A percentile compares a stretch with the other conserved stretches of the same genome.
Evolutionary conservation across 495 filamentous ascomycete genomes (phyloP).

Genomic region (Aspergillus haitiensis): DNA sequence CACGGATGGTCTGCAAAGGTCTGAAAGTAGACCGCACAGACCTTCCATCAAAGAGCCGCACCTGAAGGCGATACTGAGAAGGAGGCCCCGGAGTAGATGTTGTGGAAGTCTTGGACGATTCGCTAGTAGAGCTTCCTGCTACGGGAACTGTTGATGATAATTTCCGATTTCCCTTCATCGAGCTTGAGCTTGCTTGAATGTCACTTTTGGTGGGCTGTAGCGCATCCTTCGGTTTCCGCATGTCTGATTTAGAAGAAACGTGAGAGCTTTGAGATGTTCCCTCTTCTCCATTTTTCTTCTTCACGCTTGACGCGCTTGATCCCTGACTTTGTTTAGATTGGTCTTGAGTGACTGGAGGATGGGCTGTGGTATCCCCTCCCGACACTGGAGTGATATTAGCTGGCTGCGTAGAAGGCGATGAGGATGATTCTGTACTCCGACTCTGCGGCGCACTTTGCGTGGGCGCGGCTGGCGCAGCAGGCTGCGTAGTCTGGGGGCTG

Average conservation of each 20-base stretch:
- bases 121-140: neutral
- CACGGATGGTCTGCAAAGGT: slow-evolving; percentile 59
- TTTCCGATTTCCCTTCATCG: slow-evolving; percentile 4
- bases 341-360: neutral
- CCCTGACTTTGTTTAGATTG: neutral
- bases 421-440: slow-evolving; percentile 2
- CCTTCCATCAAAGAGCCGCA: slow-evolving; percentile 81
- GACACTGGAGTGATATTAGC: slow-evolving; percentile 20
- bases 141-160: neutral
- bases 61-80: slow-evolving; percentile 63
- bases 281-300: slow-evolving; percentile 16
- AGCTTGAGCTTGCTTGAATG: slow-evolving; percentile 22
- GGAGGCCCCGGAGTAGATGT: slow-evolving; percentile 29
- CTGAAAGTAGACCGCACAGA: slow-evolving; percentile 72
- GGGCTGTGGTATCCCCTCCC: slow-evolving; percentile 8
- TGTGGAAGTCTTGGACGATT: slow-evolving; percentile 19
- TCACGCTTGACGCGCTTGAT: neutral
- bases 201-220: slow-evolving; percentile 16
- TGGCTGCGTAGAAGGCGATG: slow-evolving; percentile 1
- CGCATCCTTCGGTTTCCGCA: slow-evolving; percentile 9
- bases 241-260: slow-evolving; percentile 9
- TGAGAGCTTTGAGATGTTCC: neutral
- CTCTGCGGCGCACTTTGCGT: neutral
- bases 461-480: neutral
- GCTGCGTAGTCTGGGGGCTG: slow-evolving; percentile 1